Percentiles rank a stretch among this genome's conserved stretches.
These are phyloP conservation scores for Cystobasidium onofrii DNA, from an alignment of 768 basidiomycete species.

Conservation along the genomic window DNA sequence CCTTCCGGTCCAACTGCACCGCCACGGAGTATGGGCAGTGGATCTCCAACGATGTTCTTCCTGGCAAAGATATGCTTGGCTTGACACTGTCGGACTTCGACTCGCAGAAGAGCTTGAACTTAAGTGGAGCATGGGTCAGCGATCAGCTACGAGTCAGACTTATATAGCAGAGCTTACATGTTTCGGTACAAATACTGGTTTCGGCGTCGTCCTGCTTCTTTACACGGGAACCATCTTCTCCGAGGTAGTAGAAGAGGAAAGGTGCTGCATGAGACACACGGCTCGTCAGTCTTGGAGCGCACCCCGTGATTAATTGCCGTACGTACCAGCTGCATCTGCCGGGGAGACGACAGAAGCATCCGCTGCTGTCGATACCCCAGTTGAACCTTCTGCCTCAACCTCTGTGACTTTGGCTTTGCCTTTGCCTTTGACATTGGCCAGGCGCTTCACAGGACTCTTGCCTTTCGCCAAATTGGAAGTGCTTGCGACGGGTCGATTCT, in stretches of 20 bases:
- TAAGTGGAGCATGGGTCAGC: no score
- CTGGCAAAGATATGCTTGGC: not conserved
- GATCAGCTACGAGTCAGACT: no score
- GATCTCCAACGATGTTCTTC: conserved; percentile 1
- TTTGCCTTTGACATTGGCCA: not conserved
- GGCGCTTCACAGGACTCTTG: not conserved
- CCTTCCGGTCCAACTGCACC: conserved; percentile 1
- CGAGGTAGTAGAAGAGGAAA: conserved; percentile 13
- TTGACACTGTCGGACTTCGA: conserved; percentile 10
- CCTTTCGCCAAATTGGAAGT: not conserved
- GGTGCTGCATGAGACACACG: no score
- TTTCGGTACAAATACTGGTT: not conserved
- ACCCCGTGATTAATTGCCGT: not conserved
- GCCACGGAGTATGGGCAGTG: not conserved
- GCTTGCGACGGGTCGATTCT: not conserved
- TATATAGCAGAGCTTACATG: not conserved
- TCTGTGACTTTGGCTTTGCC: not conserved
- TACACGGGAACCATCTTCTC: not conserved
- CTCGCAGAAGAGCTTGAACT: not conserved
- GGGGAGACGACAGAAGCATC: not conserved
- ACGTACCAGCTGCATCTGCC: not conserved
- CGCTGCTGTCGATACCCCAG: not conserved
- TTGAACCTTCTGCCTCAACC: not conserved
- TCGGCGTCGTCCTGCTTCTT: not conserved
- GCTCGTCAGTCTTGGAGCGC: no score